Conservation (phyloP, 2,329 filamentous ascomycete species). For the Didymosphaeria variabile region DNA sequence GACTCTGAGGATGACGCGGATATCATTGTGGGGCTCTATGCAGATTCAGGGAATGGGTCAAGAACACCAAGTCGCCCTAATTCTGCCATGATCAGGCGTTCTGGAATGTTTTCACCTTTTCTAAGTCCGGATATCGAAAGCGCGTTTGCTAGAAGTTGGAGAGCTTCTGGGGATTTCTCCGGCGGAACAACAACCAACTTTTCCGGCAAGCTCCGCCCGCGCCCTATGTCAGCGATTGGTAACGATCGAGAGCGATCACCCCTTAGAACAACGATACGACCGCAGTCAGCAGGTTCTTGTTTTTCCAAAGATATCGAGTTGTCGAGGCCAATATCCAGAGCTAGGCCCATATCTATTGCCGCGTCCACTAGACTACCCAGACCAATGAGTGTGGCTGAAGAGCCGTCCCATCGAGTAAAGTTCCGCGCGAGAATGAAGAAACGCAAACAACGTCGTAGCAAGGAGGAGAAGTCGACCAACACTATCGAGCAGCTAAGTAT, state of each 20-base stretch:
- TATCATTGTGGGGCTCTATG: conserved; percentile 29
- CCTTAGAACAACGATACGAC: neutral
- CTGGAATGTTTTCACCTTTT: conserved; percentile 27
- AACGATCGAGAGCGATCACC: neutral
- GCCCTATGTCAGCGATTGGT: neutral
- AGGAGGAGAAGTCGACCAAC: neutral
- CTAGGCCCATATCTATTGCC: conserved; percentile 1
- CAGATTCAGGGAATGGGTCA: conserved; percentile 24
- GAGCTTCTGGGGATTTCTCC: neutral
- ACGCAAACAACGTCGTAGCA: neutral
- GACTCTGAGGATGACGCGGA: conserved; percentile 24
- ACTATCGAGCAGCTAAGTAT: conserved; percentile 46
- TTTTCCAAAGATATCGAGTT: neutral
- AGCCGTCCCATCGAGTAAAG: conserved; percentile 14
- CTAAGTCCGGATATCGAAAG: neutral
- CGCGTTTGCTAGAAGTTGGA: neutral
- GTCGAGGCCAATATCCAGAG: neutral
- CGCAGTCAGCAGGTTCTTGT: neutral
- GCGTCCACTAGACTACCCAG: neutral
- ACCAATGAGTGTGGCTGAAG: neutral
- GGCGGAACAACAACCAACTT: neutral
- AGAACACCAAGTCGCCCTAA: conserved; percentile 26
- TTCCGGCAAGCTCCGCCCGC: conserved; percentile 3
- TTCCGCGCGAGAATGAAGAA: conserved; percentile 15
- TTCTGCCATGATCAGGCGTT: conserved; percentile 27